Evolutionary conservation across 2,329 filamentous ascomycete species (phyloP).

Genomic region (Apiospora sp.): DNA sequence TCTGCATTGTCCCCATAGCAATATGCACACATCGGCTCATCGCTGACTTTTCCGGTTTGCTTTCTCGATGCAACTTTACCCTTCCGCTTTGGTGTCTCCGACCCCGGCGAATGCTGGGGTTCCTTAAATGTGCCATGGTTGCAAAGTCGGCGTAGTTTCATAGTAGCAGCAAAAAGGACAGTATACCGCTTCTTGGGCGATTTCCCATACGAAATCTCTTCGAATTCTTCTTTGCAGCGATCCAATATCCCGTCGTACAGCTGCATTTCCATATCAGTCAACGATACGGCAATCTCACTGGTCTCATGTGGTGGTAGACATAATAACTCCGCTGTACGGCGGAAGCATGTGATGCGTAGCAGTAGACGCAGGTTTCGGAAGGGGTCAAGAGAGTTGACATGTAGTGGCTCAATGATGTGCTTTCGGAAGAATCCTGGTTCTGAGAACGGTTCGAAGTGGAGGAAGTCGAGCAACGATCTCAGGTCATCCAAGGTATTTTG

Average conservation of each 20-base stretch:
- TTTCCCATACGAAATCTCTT: conserved; percentile 1
- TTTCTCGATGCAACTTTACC: neutral
- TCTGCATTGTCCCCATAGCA: conserved; percentile 20
- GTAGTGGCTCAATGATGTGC: conserved; percentile 30
- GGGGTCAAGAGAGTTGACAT: neutral
- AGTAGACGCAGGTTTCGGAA: conserved; percentile 23
- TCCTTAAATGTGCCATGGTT: neutral
- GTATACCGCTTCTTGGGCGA: neutral
- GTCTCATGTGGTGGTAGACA: conserved; percentile 20
- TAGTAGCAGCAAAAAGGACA: neutral
- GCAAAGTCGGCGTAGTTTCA: conserved; percentile 21
- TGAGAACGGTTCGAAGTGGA: conserved; percentile 29
- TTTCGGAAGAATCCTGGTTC: conserved; percentile 28
- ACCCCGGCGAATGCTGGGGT: neutral
- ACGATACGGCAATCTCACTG: neutral
- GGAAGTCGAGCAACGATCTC: conserved; percentile 13
- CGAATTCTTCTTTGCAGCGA: conserved; percentile 12
- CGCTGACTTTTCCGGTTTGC: neutral
- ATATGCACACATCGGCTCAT: conserved; percentile 19
- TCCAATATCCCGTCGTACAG: conserved; percentile 26
- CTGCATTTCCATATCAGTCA: neutral
- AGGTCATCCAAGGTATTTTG: conserved; percentile 26
- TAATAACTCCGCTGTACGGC: conserved; percentile 25
- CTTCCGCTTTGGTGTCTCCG: neutral
- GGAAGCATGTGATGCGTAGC: conserved; percentile 26